Evolutionary conservation across 2,329 filamentous ascomycete species (phyloP), one percentile per base, ranked within the genome.

Genomic region (Ascochyta pisi): DNA sequence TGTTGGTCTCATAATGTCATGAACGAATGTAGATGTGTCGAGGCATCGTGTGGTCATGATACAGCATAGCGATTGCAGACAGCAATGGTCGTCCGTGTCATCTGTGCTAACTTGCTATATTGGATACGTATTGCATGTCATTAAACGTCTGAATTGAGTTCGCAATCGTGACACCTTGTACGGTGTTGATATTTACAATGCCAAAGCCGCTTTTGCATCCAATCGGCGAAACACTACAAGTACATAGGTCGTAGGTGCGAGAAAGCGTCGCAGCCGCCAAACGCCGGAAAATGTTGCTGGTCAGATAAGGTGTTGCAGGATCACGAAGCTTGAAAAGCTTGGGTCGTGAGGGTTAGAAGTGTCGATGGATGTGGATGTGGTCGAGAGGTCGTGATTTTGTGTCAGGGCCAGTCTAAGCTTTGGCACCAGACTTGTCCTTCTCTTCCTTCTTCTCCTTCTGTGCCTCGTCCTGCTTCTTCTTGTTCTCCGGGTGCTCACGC

Each of bases 401-500:
- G 10, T 50, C n/a, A 23, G 35, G 12, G 26, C 16, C 10, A 42
- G 12, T 24, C 34, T 56, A 59, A 31, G 57, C 39, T 37, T 63
- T 62, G 10, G 47, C 53, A 9, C 43, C 47, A 40, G 53, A 37
- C 42, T 54, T 42, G 38, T 69, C 59, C 50, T 69, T 65, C 54
- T 68, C 62, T n/a, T 67, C 54, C 15, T 66, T 61, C 48, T 66
- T 60, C 29, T 61, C 35, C 42, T 64, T 49, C 47, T 65, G 61
- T 7, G 61, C 58, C 43, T 60, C 49, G 9, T 61, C 60, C 26
- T 63, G 56, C 52, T 58, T 65, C 31, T 39, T 34, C 40, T 60
- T 58, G 33, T 62, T 53, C 7, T 61, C 61, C 1, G 56, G 43
- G 27, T 65, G 58, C 16, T 62, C 39, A 44, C 53, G 41, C 57